phyloP scores from a whole-genome alignment of 2,329 filamentous ascomycete species.

The Annulohypoxylon truncatum region DNA sequence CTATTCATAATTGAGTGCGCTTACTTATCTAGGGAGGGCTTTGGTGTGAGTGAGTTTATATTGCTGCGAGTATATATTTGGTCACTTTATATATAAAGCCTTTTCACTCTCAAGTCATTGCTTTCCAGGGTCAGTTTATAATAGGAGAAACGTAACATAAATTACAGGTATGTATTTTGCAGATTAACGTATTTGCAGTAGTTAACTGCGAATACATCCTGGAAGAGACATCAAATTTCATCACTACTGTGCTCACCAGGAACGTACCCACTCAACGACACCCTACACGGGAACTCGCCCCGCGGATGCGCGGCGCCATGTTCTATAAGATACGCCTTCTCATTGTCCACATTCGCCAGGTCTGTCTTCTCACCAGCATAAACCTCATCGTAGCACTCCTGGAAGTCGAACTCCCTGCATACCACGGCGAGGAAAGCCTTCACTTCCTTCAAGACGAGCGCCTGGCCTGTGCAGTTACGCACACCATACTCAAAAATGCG shows the following conservation, averaged over 20 bases:
- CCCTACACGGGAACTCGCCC: constrained; percentile 44
- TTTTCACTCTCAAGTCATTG: too few relatives aligned
- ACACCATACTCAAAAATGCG: constrained; percentile 66
- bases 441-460: constrained; percentile 47
- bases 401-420: constrained; percentile 46
- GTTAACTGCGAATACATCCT: neutral
- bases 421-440: constrained; percentile 45
- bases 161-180: too few relatives aligned
- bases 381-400: constrained; percentile 46
- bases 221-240: neutral
- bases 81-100: too few relatives aligned
- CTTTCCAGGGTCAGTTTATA: too few relatives aligned
- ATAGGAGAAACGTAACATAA: too few relatives aligned
- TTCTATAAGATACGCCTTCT: constrained; percentile 46
- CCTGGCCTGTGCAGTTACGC: constrained; percentile 67
- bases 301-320: constrained; percentile 45
- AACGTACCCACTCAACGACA: constrained; percentile 40
- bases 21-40: neutral
- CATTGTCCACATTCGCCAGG: constrained; percentile 44
- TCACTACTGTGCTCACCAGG: constrained; percentile 8
- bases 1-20: constrained; percentile 51
- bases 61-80: neutral
- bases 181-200: neutral
- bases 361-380: constrained; percentile 42
- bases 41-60: neutral